Base-by-base conservation (phyloP, 164 flowering plant species). In the Paratinospora sagittata region DNA sequence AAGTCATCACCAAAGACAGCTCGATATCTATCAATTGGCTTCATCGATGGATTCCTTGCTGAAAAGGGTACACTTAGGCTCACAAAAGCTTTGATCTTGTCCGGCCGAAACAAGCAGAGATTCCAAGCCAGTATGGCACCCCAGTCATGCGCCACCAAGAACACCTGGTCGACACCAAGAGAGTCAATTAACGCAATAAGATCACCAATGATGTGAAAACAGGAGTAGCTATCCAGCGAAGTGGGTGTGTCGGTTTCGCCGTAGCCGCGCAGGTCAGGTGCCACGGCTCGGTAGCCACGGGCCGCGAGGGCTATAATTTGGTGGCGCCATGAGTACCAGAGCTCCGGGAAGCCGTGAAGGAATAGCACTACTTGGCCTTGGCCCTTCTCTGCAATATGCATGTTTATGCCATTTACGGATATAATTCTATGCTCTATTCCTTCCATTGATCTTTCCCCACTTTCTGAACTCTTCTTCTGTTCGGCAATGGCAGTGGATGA, bases 231-330 rank as follows among this genome's bases (percentile, higher is more conserved):
- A 14, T 76, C 16, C 30, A 73, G 1, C 0, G 80, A 69, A 1
- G 83, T 78, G 0, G 94, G 94, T 13, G 88, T 89, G 69, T 88
- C 94, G 23, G 92, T 78, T 78, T 85, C 95, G 21, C 93, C 97
- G 68, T 43, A 91, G 45, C 94, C 97, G 2, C 97, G 89, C 36
- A 91, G 83, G 71, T 89, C 97, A 14, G 97, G 94, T 27, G 97
- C 93, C 14, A 88, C 78, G 14, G 83, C 78, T 3, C 90, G 45
- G 68, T 69, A 89, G 52, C 92, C 94, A 19, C 86, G 84, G 68
- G 84, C 83, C 37, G 87, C 79, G 76, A 75, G 66, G 33, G 70
- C 45, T 3, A 67, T 13, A 0, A 89, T 89, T 78, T 85, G 93
- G 84, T 87, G 87, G 8, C 89, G 82, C 89, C 90, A 87, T 13